phyloP scores from a whole-genome alignment of 768 basidiomycete species.

The Suillus subluteus region DNA sequence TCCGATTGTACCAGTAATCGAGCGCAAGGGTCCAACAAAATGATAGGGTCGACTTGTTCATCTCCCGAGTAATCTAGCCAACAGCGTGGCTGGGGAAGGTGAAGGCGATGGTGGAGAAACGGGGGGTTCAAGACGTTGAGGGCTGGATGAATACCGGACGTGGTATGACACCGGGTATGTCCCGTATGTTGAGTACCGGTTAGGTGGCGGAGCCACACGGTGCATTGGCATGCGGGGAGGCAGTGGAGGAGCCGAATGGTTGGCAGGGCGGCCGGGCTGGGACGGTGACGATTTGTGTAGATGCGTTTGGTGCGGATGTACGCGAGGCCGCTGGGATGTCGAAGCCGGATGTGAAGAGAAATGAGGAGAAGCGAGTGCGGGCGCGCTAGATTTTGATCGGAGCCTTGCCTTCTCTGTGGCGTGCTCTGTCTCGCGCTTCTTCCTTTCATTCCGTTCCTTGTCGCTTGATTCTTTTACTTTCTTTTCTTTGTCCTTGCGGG shows the following conservation, averaged over 20 bases:
- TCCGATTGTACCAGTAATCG: neutral
- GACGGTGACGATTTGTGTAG: conserved; percentile 45
- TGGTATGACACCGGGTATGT: conserved; percentile 13
- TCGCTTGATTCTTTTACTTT: conserved; percentile 12
- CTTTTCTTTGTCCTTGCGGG: conserved; percentile 2
- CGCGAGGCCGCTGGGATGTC: conserved; percentile 24
- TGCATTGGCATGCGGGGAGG: conserved; percentile 11
- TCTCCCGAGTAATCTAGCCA: conserved; percentile 28
- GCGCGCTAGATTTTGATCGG: conserved; percentile 10
- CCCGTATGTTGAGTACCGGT: conserved; percentile 26
- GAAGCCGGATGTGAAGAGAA: conserved; percentile 22
- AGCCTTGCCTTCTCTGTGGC: conserved; percentile 45
- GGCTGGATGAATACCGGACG: conserved; percentile 4
- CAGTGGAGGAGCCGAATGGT: conserved; percentile 43
- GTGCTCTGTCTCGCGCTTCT: conserved; percentile 36
- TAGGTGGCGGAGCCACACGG: neutral
- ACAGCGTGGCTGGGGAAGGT: conserved; percentile 19
- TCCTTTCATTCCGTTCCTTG: conserved; percentile 33
- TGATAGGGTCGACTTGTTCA: neutral
- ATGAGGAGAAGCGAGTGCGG: neutral
- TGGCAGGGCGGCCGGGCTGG: conserved; percentile 43
- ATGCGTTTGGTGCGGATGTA: conserved; percentile 38
- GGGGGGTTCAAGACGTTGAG: neutral
- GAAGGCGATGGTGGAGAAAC: neutral
- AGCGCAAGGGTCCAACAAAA: neutral